Base-by-base conservation (phyloP, 2,329 filamentous ascomycete genomes). In the Sclerotinia subarctica region DNA sequence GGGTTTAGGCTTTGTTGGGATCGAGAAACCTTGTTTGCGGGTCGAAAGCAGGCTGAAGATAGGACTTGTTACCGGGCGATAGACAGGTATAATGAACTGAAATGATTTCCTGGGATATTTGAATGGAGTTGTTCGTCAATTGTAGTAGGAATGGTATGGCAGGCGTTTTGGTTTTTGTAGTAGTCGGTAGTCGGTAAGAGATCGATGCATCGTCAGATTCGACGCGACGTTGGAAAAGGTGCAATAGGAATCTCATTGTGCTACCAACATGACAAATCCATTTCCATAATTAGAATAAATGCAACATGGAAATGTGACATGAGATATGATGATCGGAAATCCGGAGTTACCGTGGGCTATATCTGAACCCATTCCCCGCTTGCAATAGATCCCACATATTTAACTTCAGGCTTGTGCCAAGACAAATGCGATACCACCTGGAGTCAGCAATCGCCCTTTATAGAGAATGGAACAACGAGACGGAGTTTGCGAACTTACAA, bases 231-330 rank as follows among this genome's bases (percentile, higher is more conserved):
- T 49, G 44, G 7, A 26, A 49, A 17, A 62, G 29, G 52, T 10
- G 52, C 52, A 32, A 54, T 54, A 54, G 29, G 19, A 35, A 35
- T 35, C 29, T n/a, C 44, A n/a, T 17, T 47, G 57, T 60, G 26
- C 57, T 47, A 60, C 57, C 26, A 35, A 24, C 21, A 49, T 49
- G 26, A 35, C 44, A 62, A 24, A 49, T 49, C 1, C 13, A 35
- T 60, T 35, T 35, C 58, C 58, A 62, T 1, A 19, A 21, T 49
- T n/a, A 10, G 6, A 60, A 60, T 29, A 46, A 29, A 47, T 47
- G 42, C 29, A 60, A 38, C 26, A 49, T 49, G 35, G 19, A 35
- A 49, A 62, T 49, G 58, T 62, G 44, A 62, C 58, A 62, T 46
- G 21, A 62, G 10, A 32, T 62, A 24, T 11, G 13, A 38, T 10